phyloP scores from a whole-genome alignment of 2,329 filamentous ascomycete species.

The Chaetomiaceae sp. region DNA sequence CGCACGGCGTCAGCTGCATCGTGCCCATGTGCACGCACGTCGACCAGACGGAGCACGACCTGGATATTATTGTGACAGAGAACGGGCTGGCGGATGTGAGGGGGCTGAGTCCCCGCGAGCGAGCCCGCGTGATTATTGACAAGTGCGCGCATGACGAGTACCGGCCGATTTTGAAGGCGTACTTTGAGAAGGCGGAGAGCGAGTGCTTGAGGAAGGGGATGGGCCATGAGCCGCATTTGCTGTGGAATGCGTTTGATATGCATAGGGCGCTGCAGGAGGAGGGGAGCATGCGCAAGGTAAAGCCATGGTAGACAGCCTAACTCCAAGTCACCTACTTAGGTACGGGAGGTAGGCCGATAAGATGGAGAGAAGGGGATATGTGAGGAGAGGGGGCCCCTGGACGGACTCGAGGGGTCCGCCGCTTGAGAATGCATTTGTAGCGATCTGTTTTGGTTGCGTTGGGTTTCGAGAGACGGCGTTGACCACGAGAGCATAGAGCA shows the following conservation, averaged over 20 bases:
- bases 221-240: constrained; percentile 83
- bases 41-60: constrained; percentile 88
- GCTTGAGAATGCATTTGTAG: no score
- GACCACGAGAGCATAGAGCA: no score
- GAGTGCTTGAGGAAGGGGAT: constrained; percentile 80
- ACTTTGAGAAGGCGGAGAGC: constrained; percentile 79
- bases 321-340: not conserved
- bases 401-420: no score
- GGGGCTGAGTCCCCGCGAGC: constrained; percentile 70
- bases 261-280: constrained; percentile 76
- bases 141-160: constrained; percentile 85
- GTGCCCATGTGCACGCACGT: constrained; percentile 92
- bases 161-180: constrained; percentile 71
- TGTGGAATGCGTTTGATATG: constrained; percentile 85
- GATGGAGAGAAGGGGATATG: not conserved
- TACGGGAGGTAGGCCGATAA: not conserved
- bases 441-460: no score
- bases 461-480: no score
- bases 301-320: constrained; percentile 27
- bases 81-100: constrained; percentile 78
- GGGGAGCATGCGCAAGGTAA: constrained; percentile 79
- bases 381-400: not conserved
- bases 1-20: constrained; percentile 75
- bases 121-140: constrained; percentile 77
- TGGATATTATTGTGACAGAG: constrained; percentile 77